Evolutionary conservation across 176 grass and related monocot genomes (phyloP), one percentile per base, ranked within the genome.

Genomic region (Cymbopogon citratus): DNA sequence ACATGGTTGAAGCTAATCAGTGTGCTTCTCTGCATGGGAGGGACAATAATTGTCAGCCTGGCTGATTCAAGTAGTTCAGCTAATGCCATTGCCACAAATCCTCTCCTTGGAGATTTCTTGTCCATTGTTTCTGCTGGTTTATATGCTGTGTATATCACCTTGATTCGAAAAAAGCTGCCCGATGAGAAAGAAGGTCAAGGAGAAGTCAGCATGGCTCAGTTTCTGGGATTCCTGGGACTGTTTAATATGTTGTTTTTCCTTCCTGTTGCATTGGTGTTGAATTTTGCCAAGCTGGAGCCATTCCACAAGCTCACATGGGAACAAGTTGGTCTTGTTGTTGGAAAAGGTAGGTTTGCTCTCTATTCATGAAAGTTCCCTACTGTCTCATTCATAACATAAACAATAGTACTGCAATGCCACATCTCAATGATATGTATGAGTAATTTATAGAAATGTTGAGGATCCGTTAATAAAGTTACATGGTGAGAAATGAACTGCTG

Each of bases 131-230:
- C 96, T 66, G 96, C 96, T 43, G 91, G 89, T 18, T 84, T 93
- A 61, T 99, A 99, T 62, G 87, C 96, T 35, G 86, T 95, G 12
- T 99, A 99, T 74, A 91, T 99, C 46, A 99, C 96, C 80, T 80
- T 99, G 79, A 95, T 99, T 75, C 85, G 96, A 16, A 95, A 90
- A 86, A 99, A 90, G 33, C 76, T 99, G 27, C 96, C 96, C 62
- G 88, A 98, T 85, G 95, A 98, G 68, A 91, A 92, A 81, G 89
- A 98, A 80, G 95, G 95, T 71, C 85, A 98, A 90, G 96, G 91
- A 13, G 41, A 99, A 89, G 96, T 90, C 65, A 99, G 92, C 65
- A 99, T 92, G 62, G 96, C 96, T 71, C 96, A 99, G 73, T 95
- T 99, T 77, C 92, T 99, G 74, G 96, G 96, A 77, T 99, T 91